Evolutionary conservation across 805 yeast species (phyloP).

Genomic region (Zygosaccharomyces siamensis): DNA sequence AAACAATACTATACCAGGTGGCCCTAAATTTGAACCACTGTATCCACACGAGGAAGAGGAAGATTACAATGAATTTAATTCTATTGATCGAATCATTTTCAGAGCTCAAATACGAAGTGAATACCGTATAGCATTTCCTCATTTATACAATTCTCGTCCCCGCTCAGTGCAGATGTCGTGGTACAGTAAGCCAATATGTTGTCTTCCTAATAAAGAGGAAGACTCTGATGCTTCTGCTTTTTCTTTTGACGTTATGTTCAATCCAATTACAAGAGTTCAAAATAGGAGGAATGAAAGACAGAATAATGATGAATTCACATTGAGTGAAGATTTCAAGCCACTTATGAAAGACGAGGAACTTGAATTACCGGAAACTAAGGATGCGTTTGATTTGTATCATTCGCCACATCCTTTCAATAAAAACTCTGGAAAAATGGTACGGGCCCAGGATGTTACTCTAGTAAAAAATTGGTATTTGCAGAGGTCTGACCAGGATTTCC

Average conservation of each 20-base stretch:
- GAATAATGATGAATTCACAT: slow-evolving; percentile 23
- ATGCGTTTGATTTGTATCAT: slow-evolving; percentile 65
- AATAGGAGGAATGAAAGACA: slow-evolving; percentile 33
- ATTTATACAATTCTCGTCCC: slow-evolving; percentile 72
- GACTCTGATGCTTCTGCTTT: slow-evolving; percentile 54
- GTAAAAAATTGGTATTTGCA: slow-evolving; percentile 78
- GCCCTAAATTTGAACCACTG: slow-evolving; percentile 91
- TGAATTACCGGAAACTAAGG: slow-evolving; percentile 44
- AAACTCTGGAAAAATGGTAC: slow-evolving; percentile 61
- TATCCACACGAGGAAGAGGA: slow-evolving; percentile 63
- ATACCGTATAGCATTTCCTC: slow-evolving; percentile 82
- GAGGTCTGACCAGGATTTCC: slow-evolving; percentile 55
- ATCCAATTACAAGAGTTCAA: slow-evolving; percentile 46
- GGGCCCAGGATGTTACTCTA: slow-evolving; percentile 88
- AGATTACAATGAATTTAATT: slow-evolving; percentile 85
- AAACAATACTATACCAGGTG: slow-evolving; percentile 85
- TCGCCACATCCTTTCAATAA: slow-evolving; percentile 84
- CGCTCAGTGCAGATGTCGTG: slow-evolving; percentile 55
- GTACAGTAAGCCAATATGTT: slow-evolving; percentile 61
- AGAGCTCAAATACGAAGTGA: slow-evolving; percentile 75
- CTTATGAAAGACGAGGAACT: slow-evolving; percentile 45
- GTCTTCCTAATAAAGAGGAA: slow-evolving; percentile 41
- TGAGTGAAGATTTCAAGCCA: slow-evolving; percentile 47
- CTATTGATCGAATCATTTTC: slow-evolving; percentile 81
- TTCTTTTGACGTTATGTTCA: slow-evolving; percentile 47